Percentiles rank a stretch among this genome's conserved stretches.
These are phyloP conservation scores for Psilocybe azurescens DNA, from an alignment of 768 basidiomycete species.

Conservation along the genomic window DNA sequence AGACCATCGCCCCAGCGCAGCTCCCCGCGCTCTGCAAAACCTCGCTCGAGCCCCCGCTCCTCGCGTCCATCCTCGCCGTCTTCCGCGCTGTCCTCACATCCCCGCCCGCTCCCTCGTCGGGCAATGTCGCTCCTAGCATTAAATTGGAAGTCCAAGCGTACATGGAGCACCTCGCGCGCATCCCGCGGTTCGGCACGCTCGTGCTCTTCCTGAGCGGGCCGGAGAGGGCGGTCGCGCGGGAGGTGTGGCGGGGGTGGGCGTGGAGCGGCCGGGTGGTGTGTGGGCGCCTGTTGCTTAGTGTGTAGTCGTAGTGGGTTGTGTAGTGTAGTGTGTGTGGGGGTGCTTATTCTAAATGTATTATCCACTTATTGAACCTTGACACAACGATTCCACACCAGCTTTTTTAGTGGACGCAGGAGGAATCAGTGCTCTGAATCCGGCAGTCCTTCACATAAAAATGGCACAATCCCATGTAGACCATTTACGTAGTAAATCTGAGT, in stretches of 20 bases:
- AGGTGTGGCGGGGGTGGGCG: constrained; percentile 51
- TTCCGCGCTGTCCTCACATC: constrained; percentile 41
- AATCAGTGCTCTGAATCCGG: too few relatives aligned
- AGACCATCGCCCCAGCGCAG: constrained; percentile 60
- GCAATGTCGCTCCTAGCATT: not conserved
- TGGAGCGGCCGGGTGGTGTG: constrained; percentile 24
- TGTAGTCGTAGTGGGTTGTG: not conserved
- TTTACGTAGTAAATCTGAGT: too few relatives aligned
- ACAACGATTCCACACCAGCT: too few relatives aligned
- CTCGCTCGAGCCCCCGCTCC: constrained; percentile 69
- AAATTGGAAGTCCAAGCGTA: constrained; percentile 44
- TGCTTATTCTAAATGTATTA: too few relatives aligned
- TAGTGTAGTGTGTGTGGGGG: not conserved
- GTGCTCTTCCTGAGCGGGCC: constrained; percentile 61
- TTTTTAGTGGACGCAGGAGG: too few relatives aligned
- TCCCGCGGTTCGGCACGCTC: constrained; percentile 69
- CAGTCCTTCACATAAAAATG: too few relatives aligned
- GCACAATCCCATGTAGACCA: too few relatives aligned
- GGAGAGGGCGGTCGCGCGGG: constrained; percentile 56
- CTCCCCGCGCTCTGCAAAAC: constrained; percentile 70
- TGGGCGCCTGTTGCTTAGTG: constrained; percentile 24
- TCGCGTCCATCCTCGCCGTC: constrained; percentile 60
- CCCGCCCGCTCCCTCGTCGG: not conserved
- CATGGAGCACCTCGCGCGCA: constrained; percentile 54
- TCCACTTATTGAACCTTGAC: too few relatives aligned